Evolutionary conservation across 2,329 filamentous ascomycete species (phyloP).

Genomic region (Atkinsonella texensis): DNA sequence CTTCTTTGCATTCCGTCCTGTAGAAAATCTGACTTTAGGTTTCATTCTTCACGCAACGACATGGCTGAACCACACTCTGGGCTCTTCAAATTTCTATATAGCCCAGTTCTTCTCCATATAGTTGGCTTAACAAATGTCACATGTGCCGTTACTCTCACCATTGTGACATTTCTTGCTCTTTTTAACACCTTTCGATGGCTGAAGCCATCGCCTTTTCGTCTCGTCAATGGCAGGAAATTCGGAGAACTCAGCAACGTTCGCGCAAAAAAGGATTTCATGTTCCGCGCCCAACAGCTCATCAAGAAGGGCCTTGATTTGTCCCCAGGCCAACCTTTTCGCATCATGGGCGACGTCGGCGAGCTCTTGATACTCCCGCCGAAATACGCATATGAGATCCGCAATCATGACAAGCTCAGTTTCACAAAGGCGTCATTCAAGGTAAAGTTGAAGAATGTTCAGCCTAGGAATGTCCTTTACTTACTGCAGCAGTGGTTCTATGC

Average conservation of each 20-base stretch:
- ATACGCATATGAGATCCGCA: conserved; percentile 3
- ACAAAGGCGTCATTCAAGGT: neutral
- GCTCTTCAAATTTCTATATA: neutral
- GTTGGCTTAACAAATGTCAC: neutral
- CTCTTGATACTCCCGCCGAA: neutral
- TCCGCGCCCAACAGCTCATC: neutral
- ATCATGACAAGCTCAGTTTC: conserved; percentile 1
- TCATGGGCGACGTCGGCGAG: conserved; percentile 2
- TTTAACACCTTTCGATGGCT: neutral
- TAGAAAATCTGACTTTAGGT: neutral
- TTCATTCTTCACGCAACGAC: neutral
- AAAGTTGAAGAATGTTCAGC: neutral
- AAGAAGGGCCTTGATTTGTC: neutral
- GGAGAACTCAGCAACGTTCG: neutral
- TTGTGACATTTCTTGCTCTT: neutral
- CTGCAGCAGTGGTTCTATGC: conserved; percentile 1
- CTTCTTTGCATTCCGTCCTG: neutral
- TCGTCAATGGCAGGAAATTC: neutral
- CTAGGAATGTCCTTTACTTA: neutral
- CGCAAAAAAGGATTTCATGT: neutral
- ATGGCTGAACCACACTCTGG: neutral
- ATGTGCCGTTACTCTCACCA: neutral
- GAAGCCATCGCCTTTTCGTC: neutral
- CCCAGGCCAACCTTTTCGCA: neutral
- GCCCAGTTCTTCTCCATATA: neutral